phyloP scores from a whole-genome alignment of 1,284 basidiomycete species.

The Thecaphora thlaspeos region DNA sequence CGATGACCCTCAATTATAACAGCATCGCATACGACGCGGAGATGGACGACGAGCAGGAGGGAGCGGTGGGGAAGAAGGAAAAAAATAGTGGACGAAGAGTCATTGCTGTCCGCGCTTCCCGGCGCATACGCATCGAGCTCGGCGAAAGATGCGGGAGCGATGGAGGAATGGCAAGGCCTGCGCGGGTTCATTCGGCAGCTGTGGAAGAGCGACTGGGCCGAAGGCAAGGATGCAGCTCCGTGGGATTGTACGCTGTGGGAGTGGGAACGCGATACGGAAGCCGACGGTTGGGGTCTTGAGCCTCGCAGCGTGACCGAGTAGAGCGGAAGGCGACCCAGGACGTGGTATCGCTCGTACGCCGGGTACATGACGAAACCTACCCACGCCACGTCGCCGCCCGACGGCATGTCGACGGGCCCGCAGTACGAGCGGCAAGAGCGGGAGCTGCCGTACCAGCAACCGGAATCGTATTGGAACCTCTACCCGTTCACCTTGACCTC shows the following conservation, averaged over 20 bases:
- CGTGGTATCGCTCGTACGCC: conserved; percentile 33
- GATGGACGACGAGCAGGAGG: too few species aligned
- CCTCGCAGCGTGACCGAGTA: too few species aligned
- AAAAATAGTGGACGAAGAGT: neutral
- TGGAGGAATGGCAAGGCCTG: conserved; percentile 5
- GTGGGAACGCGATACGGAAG: conserved; percentile 9
- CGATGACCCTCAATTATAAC: too few species aligned
- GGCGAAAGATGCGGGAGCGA: too few species aligned
- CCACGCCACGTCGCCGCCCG: too few species aligned
- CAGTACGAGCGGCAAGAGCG: too few species aligned
- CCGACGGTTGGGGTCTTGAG: conserved; percentile 20
- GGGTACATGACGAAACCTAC: conserved; percentile 27
- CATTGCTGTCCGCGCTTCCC: too few species aligned
- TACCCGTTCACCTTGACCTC: conserved; percentile 22
- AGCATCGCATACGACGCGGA: conserved; percentile 1
- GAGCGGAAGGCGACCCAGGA: conserved; percentile 1
- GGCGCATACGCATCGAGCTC: too few species aligned
- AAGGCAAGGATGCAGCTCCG: conserved; percentile 32
- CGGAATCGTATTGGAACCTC: conserved; percentile 18
- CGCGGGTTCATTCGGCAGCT: conserved; percentile 19
- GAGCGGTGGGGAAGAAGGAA: neutral
- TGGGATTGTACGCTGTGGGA: conserved; percentile 42
- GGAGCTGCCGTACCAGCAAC: conserved; percentile 8
- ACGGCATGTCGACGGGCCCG: too few species aligned
- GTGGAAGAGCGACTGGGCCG: conserved; percentile 37